phyloP scores from a whole-genome alignment of 106 monocot species.

The Dioscorea alata region DNA sequence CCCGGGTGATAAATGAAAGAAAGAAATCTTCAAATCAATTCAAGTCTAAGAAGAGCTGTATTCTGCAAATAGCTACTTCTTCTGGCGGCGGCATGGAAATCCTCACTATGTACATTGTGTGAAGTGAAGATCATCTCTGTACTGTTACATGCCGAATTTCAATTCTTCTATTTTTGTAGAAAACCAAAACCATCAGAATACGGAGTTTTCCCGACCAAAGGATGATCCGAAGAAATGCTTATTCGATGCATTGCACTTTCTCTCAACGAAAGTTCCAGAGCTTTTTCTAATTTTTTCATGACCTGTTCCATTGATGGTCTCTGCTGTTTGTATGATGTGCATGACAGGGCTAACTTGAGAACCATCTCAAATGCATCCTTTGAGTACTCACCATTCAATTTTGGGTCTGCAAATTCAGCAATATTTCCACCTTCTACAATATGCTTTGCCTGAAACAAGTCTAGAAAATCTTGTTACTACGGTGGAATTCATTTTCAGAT shows the following conservation, averaged over 20 bases:
- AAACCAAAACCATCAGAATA: no score
- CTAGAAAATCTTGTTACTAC: no score
- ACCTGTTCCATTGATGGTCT: constrained; percentile 44
- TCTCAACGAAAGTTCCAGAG: constrained; percentile 31
- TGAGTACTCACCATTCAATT: constrained; percentile 31
- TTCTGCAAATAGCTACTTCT: no score
- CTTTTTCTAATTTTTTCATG: constrained; percentile 28
- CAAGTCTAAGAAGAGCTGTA: no score
- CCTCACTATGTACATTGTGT: no score
- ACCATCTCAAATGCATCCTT: constrained; percentile 34
- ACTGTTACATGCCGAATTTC: no score
- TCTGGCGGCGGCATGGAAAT: no score
- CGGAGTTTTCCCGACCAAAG: no score
- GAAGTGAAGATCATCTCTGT: no score
- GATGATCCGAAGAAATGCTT: neutral
- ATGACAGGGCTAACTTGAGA: constrained; percentile 36
- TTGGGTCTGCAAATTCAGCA: constrained; percentile 39
- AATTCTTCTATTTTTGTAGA: no score
- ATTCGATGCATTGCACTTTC: constrained; percentile 1
- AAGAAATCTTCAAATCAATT: no score
- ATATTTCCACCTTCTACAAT: constrained; percentile 22
- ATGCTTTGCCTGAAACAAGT: constrained; percentile 25
- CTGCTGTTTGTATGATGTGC: constrained; percentile 30
- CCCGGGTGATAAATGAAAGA: no score
- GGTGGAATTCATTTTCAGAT: neutral